Conservation (phyloP, 129 eudicot genomes). For the Heracleum sosnowskyi region DNA sequence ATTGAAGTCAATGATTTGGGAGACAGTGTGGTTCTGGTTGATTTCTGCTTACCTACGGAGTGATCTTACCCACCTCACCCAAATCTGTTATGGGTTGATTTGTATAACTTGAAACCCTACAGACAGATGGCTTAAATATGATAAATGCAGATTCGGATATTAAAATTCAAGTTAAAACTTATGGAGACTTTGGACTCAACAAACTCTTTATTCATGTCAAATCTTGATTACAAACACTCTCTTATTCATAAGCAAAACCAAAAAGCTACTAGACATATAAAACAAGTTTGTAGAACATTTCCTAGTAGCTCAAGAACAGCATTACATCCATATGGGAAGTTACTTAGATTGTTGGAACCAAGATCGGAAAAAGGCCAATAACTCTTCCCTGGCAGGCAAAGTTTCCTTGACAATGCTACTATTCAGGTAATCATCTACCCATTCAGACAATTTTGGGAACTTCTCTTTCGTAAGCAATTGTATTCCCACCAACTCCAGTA, state of each 20-base stretch:
- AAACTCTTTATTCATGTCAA: too few species aligned
- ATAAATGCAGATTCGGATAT: too few species aligned
- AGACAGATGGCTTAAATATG: neutral
- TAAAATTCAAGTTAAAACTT: too few species aligned
- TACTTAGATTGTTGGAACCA: neutral
- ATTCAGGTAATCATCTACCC: slow-evolving; percentile 13
- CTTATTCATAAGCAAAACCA: neutral
- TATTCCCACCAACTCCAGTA: slow-evolving; percentile 13
- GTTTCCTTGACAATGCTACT: slow-evolving; percentile 11
- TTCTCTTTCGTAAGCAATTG: neutral
- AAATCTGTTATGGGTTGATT: neutral
- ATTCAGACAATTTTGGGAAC: slow-evolving; percentile 14
- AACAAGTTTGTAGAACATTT: neutral
- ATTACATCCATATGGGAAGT: neutral
- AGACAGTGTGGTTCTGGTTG: too few species aligned
- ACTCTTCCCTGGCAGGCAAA: neutral
- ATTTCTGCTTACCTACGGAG: neutral
- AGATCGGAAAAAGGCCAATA: neutral
- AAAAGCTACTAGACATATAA: neutral
- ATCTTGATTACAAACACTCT: too few species aligned
- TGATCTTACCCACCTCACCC: neutral
- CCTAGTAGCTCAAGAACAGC: neutral
- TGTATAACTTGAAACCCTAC: neutral
- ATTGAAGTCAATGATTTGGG: too few species aligned
- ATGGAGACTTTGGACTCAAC: too few species aligned